Conservation (phyloP, 805 yeast species). For the Komagataella kurtzmanii region DNA sequence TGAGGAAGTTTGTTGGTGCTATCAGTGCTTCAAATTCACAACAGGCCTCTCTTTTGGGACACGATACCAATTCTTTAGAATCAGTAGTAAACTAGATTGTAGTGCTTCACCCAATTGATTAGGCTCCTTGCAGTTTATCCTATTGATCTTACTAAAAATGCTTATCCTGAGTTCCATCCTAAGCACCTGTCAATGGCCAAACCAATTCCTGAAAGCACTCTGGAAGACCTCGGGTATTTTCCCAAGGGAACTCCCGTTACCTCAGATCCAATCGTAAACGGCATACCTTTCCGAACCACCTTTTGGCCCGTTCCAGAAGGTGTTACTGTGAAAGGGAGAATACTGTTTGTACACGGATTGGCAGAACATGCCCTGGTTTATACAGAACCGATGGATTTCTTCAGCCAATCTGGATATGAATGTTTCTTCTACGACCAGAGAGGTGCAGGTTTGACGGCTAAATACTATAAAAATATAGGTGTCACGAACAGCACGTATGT, state of each 20-base stretch:
- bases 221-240: not conserved
- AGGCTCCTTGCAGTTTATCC: not conserved
- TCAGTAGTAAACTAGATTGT: not conserved
- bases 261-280: not conserved
- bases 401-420: constrained; percentile 44
- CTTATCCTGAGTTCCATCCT: not conserved
- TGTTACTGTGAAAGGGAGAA: constrained; percentile 31
- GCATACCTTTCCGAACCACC: not conserved
- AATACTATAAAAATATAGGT: constrained; percentile 35
- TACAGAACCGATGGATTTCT: constrained; percentile 36
- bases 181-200: not conserved
- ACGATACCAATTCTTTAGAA: not conserved
- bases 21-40: not conserved
- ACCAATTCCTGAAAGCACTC: not conserved
- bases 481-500: constrained; percentile 40
- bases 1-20: constrained; percentile 16
- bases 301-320: constrained; percentile 1
- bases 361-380: constrained; percentile 42
- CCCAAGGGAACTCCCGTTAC: not conserved
- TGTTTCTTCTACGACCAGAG: constrained; percentile 60
- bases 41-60: not conserved
- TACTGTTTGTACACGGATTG: constrained; percentile 61
- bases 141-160: too few relatives aligned
- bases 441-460: constrained; percentile 59
- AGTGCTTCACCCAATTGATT: not conserved